Evolutionary conservation across 371 early-diverging fungal genomes (phyloP), one percentile per base, ranked within the genome.

Genomic region (Lichtheimia hyalospora): DNA sequence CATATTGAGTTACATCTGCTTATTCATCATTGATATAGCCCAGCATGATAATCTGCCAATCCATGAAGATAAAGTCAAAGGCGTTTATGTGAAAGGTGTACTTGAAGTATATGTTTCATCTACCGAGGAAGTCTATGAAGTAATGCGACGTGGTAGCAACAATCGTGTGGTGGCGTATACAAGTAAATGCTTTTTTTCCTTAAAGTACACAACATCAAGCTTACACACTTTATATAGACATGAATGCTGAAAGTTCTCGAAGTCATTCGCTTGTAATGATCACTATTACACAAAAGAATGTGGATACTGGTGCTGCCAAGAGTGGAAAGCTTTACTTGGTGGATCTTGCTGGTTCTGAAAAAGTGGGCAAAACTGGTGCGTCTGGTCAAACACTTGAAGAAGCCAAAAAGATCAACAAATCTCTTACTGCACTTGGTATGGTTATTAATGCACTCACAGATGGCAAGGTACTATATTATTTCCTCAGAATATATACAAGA

Each of bases 321-420:
- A 84, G 87, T 52, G 92, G 94, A 46, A 62, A 62, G 21, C 51
- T 64, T 5, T 60, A 90, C 64, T 71, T 98, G 52, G 93, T 96
- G 61, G 98, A 98, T 78, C 74, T 98, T 62, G 97, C 98, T 16
- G 98, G 98, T 34, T 93, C 94, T 15, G 98, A 98, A 77, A 91
- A 95, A 69, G 89, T 96, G 18, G 92, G 94, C 54, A 94, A 96
- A 73, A 99, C 99, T 23, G 96, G 96, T 62, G 99, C 98, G 5
- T 93, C 96, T 8, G 98, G 99, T 18, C 95, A 95, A 69, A 94
- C 98, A 3, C 82, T 99, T 27, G 97, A 98, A 79, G 99, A 99
- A 77, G 98, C 99, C 61, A 96, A 96, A 74, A 96, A 95, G 79
- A 99, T 99, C 77, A 99, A 99, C 86, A 97, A 94, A 75, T 96